Base-by-base conservation (phyloP, 331 rosid species). In the Telfairia occidentalis region DNA sequence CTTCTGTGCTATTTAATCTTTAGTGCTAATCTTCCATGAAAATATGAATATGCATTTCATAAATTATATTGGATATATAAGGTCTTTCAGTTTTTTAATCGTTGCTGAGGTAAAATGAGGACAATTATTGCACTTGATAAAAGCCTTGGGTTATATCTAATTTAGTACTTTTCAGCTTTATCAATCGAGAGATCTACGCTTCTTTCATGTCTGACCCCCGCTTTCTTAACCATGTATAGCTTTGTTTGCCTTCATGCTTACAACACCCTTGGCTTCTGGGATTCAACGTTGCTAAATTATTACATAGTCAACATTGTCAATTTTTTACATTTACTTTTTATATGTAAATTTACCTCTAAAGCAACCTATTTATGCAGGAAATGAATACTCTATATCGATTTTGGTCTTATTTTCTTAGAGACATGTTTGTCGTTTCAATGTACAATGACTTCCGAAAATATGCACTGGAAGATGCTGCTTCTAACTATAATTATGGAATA, bases 331-430 rank as follows among this genome's bases (percentile, higher is more conserved):
- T 45, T 43, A 5, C 35, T 37, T 32, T 34, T 59, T 43, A 24
- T 55, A 18, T 58, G 32, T 50, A 9, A 66, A 54, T 37, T 26
- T 69, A 30, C 19, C 30, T 42, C n/a, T 34, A 46, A 23, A 79
- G 58, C 48, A 43, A 71, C n/a, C 67, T 54, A 66, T 43, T 37
- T 54, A 38, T 82, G 89, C 96, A 92, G 97, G 97, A 95, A 90
- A 92, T 95, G 99, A 95, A 95, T 82, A 92, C 96, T 38, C 76
- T 95, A 10, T 95, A 95, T 81, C 77, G 97, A 42, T 92, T 92
- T 84, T 92, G 99, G 97, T 89, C 85, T 57, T 92, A 86, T 87
- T 95, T 90, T 81, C 93, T 95, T 58, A 85, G 99, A 79, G 80
- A 85, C 84, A 21, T 83, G 88, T 95, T 92, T 81, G 86, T 83